These are phyloP conservation scores for Fusarium bactridioides DNA, from an alignment of 2,329 filamentous ascomycete genomes.

Conservation along the genomic window DNA sequence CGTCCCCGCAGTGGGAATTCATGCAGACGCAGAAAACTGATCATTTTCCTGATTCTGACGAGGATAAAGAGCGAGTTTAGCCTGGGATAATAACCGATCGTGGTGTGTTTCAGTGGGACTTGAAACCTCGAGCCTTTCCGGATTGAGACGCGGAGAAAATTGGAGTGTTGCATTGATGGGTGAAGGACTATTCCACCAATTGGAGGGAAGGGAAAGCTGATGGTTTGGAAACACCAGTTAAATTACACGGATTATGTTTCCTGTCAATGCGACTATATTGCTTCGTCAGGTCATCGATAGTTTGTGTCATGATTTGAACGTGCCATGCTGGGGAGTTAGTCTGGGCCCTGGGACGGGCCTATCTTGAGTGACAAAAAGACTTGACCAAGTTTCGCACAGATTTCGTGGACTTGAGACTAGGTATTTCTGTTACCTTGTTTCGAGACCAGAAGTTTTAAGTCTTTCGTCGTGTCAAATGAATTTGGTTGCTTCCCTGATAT, in stretches of 20 bases:
- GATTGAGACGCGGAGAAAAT: neutral
- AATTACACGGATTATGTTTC: neutral
- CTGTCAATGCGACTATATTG: neutral
- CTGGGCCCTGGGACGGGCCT: accelerated
- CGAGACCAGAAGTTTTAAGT: neutral
- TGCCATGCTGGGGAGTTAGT: neutral
- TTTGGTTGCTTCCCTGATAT: neutral
- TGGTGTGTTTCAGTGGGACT: slow-evolving; percentile 8
- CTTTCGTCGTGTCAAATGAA: accelerated
- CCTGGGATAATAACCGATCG: slow-evolving; percentile 3
- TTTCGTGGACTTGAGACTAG: neutral
- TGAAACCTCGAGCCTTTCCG: slow-evolving; percentile 15
- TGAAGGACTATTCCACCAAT: slow-evolving; percentile 7
- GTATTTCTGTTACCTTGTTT: accelerated
- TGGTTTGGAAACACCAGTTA: neutral
- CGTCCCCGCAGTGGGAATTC: neutral
- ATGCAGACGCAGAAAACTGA: neutral
- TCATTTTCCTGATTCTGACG: neutral
- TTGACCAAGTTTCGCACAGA: accelerated
- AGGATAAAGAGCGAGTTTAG: neutral
- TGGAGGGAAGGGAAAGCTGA: neutral
- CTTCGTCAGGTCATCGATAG: neutral
- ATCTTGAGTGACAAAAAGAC: neutral
- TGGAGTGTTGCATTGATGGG: neutral
- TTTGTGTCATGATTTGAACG: accelerated